Evolutionary conservation across 2,329 filamentous ascomycete species (phyloP).

Genomic region (Plectosphaerella cucumerina): DNA sequence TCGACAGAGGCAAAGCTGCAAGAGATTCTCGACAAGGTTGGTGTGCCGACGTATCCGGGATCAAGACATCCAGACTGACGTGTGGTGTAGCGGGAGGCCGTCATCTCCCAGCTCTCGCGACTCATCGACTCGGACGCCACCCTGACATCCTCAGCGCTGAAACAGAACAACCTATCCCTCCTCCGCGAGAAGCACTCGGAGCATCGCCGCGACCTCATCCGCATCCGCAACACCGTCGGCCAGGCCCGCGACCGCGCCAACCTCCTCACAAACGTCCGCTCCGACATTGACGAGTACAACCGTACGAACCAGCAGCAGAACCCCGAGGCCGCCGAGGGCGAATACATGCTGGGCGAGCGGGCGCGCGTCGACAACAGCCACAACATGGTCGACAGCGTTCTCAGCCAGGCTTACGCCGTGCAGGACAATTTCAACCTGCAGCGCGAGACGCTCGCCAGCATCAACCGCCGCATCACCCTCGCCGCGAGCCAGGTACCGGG

Average conservation of each 20-base stretch:
- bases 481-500: constrained; percentile 91
- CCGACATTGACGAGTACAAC: constrained; percentile 81
- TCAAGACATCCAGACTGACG: constrained; percentile 5
- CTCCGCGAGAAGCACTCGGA: constrained; percentile 86
- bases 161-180: constrained; percentile 90
- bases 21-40: constrained; percentile 78
- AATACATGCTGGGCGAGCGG: constrained; percentile 96
- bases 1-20: constrained; percentile 76
- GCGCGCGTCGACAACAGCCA: constrained; percentile 83
- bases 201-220: constrained; percentile 76
- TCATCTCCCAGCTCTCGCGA: constrained; percentile 77
- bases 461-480: constrained; percentile 84
- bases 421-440: constrained; percentile 88
- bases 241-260: constrained; percentile 84
- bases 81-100: constrained; percentile 64
- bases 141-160: constrained; percentile 85
- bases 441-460: constrained; percentile 80
- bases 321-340: constrained; percentile 78
- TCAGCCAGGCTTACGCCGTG: constrained; percentile 94
- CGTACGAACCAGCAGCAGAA: constrained; percentile 58
- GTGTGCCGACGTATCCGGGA: constrained; percentile 1
- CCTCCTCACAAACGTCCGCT: constrained; percentile 83
- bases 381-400: constrained; percentile 80
- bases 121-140: constrained; percentile 90
- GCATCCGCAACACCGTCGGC: constrained; percentile 68